phyloP scores from a whole-genome alignment of 192 early-diverging fungal species.

The Backusella liffmaniae region DNA sequence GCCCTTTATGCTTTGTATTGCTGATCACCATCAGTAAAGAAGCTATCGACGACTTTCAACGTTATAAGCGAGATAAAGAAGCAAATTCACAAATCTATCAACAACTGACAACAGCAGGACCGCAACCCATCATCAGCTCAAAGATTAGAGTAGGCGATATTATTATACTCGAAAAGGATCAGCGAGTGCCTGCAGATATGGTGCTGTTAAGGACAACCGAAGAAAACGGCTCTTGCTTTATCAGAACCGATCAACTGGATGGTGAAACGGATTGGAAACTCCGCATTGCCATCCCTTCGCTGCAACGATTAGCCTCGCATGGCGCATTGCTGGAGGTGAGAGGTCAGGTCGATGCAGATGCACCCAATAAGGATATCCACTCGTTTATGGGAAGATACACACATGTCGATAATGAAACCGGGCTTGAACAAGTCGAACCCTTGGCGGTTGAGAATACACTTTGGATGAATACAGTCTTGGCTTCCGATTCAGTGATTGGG shows the following conservation, averaged over 20 bases:
- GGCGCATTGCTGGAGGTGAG: conserved; percentile 56
- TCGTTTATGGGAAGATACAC: conserved; percentile 80
- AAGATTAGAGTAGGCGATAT: conserved; percentile 90
- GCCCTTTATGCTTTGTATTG: conserved; percentile 91
- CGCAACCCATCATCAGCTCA: conserved; percentile 67
- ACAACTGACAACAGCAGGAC: conserved; percentile 58
- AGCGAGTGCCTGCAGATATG: conserved; percentile 89
- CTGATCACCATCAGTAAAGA: conserved; percentile 91
- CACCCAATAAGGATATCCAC: conserved; percentile 94
- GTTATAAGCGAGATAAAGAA: conserved; percentile 79
- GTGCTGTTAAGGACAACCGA: conserved; percentile 85
- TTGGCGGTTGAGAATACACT: conserved; percentile 88
- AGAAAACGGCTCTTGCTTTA: conserved; percentile 84
- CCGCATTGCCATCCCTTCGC: conserved; percentile 76
- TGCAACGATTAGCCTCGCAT: conserved; percentile 70
- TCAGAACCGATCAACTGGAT: conserved; percentile 95
- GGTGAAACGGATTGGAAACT: conserved; percentile 99
- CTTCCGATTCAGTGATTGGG: conserved; percentile 84
- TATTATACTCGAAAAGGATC: conserved; percentile 81
- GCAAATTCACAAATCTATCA: conserved; percentile 87
- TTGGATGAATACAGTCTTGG: conserved; percentile 95
- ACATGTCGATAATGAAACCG: conserved; percentile 18
- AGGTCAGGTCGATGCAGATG: conserved; percentile 81
- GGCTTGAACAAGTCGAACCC: conserved; percentile 53
- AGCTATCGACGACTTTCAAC: conserved; percentile 83